These are phyloP conservation scores for Colletotrichum camelliae DNA, from an alignment of 2,329 filamentous ascomycete species.

Conservation along the genomic window DNA sequence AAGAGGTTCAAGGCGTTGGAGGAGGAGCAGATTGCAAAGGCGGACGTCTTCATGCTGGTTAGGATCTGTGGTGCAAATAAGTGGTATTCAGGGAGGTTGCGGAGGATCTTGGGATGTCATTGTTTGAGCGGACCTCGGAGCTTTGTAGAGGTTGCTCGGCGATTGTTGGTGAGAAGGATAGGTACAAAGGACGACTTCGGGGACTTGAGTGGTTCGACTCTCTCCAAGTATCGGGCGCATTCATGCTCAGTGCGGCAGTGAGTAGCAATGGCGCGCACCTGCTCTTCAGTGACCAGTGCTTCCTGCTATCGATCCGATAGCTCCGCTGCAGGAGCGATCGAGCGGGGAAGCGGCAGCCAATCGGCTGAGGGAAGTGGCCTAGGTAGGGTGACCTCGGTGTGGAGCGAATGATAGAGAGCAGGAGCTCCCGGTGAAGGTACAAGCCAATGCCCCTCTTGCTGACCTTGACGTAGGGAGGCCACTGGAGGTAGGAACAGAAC, in stretches of 20 bases:
- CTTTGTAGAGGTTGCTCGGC: neutral
- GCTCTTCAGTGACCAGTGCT: neutral
- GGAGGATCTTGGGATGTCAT: neutral
- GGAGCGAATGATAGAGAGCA: neutral
- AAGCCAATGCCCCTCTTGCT: neutral
- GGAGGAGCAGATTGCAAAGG: slow-evolving; percentile 11
- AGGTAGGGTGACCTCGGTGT: neutral
- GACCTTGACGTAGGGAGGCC: neutral
- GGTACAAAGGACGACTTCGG: neutral
- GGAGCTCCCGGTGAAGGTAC: neutral
- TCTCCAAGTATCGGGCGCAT: neutral
- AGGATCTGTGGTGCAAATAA: neutral
- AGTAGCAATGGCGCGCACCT: neutral
- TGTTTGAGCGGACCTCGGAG: neutral
- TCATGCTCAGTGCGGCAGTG: neutral
- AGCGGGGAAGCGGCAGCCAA: neutral
- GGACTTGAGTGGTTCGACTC: neutral
- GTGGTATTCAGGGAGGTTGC: slow-evolving; percentile 7
- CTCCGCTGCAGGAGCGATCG: slow-evolving; percentile 10
- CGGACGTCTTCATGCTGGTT: slow-evolving; percentile 6
- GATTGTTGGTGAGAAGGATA: neutral
- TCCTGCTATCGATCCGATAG: slow-evolving; percentile 9
- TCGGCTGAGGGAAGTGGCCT: neutral
- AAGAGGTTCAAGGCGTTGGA: slow-evolving; percentile 21
- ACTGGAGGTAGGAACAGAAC: neutral